A percentile compares a stretch with the other conserved stretches of the same genome.
These are phyloP conservation scores for Isabelozyma rhagii DNA, from an alignment of 805 yeast species.

Conservation along the genomic window DNA sequence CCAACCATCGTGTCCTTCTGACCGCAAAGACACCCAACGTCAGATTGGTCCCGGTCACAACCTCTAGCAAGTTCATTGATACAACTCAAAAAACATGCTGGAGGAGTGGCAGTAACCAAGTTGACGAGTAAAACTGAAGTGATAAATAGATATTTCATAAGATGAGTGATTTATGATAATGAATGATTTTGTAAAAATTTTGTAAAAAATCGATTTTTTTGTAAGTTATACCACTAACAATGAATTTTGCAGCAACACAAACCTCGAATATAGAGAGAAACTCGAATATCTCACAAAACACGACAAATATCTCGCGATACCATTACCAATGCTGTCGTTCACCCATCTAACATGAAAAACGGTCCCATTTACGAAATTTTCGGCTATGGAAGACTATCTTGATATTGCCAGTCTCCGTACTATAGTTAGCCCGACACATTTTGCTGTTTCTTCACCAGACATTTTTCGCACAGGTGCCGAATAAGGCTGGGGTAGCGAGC, in stretches of 20 bases:
- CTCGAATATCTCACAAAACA: no score
- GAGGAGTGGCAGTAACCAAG: slow-evolving; percentile 38
- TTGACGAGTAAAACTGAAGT: slow-evolving; percentile 6
- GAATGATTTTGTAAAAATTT: no score
- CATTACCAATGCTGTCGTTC: no score
- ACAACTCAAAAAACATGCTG: slow-evolving; percentile 49
- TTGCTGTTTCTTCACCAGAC: no score
- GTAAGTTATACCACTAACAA: not conserved
- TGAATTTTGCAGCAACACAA: not conserved
- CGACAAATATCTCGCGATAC: not conserved
- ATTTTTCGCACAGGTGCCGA: no score
- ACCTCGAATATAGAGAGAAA: not conserved
- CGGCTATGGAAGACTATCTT: no score
- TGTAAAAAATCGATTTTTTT: not conserved
- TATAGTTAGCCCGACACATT: no score
- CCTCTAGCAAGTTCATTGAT: slow-evolving; percentile 31
- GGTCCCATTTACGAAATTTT: no score
- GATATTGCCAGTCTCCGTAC: no score
- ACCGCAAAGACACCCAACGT: slow-evolving; percentile 39
- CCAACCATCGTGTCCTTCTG: slow-evolving; percentile 36
- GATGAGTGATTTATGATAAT: no score
- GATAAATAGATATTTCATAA: not conserved
- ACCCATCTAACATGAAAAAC: no score
- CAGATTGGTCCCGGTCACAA: slow-evolving; percentile 29
- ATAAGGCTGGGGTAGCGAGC: no score